These are phyloP conservation scores for Trametes pubescens DNA, from an alignment of 1,284 basidiomycete genomes.

Conservation along the genomic window DNA sequence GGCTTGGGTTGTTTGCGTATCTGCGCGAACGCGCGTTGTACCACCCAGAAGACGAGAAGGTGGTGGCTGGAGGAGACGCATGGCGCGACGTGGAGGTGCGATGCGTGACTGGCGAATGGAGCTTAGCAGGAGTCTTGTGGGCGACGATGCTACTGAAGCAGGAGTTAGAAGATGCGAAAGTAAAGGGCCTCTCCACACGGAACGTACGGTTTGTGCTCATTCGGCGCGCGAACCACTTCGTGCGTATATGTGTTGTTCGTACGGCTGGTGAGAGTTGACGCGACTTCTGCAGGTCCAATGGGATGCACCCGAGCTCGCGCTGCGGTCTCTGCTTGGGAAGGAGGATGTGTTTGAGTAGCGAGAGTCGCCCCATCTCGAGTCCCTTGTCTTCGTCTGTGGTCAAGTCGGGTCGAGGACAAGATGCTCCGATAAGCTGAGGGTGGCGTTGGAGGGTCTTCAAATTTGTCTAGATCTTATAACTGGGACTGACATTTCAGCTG, in stretches of 20 bases:
- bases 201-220: conserved; percentile 1
- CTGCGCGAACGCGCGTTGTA: conserved; percentile 11
- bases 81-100: conserved; percentile 12
- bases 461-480: too few relatives aligned
- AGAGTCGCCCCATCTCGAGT: too few relatives aligned
- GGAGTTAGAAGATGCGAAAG: background rate
- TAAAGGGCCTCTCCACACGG: background rate
- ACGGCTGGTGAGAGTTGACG: background rate
- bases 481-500: too few relatives aligned
- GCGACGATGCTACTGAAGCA: background rate
- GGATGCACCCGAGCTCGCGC: conserved; percentile 3
- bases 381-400: too few relatives aligned
- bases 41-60: background rate
- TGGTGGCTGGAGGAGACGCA: background rate
- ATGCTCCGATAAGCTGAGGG: too few relatives aligned
- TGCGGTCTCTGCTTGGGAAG: background rate
- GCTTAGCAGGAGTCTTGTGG: background rate
- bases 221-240: conserved; percentile 5
- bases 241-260: background rate
- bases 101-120: background rate
- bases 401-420: too few relatives aligned
- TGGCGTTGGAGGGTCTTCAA: too few relatives aligned
- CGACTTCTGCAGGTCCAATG: background rate
- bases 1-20: conserved; percentile 11
- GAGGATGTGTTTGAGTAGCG: background rate